Conservation (phyloP, 495 filamentous ascomycete species). For the Xylaria cubensis region DNA sequence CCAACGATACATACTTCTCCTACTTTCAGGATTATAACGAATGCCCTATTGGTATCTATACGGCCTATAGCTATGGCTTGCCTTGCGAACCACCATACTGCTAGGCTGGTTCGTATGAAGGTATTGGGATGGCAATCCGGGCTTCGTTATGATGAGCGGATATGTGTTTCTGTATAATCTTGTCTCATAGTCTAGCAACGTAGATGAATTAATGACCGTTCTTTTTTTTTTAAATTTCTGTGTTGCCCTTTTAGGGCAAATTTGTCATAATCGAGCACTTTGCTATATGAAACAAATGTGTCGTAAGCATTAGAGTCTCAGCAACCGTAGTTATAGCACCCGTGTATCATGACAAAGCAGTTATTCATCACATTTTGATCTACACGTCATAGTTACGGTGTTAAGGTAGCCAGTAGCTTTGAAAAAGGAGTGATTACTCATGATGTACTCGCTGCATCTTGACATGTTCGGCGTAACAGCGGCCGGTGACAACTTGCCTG, state of each 20-base stretch:
- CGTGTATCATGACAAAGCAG: too few species aligned
- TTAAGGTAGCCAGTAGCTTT: neutral
- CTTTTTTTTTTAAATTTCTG: too few species aligned
- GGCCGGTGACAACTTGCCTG: neutral
- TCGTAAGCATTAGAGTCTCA: too few species aligned
- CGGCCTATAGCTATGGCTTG: conserved; percentile 23
- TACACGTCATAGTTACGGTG: neutral
- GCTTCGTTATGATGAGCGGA: neutral
- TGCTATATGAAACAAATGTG: neutral
- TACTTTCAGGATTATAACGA: conserved; percentile 19
- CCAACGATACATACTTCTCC: conserved; percentile 25
- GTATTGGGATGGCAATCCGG: neutral
- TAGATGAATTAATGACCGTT: neutral
- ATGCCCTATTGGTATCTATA: conserved; percentile 27
- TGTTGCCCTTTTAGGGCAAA: neutral
- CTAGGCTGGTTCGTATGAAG: neutral
- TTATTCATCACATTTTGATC: neutral
- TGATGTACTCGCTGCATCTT: neutral
- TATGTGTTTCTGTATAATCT: neutral
- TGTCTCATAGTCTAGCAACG: neutral
- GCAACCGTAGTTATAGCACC: too few species aligned
- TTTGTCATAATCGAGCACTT: neutral
- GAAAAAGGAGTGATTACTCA: neutral
- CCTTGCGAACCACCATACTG: conserved; percentile 18
- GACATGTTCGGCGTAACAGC: neutral